Percentiles rank a stretch among this genome's conserved stretches.
These are phyloP conservation scores for Fonsecaea erecta DNA, from an alignment of 2,329 filamentous ascomycete species.

Conservation along the genomic window DNA sequence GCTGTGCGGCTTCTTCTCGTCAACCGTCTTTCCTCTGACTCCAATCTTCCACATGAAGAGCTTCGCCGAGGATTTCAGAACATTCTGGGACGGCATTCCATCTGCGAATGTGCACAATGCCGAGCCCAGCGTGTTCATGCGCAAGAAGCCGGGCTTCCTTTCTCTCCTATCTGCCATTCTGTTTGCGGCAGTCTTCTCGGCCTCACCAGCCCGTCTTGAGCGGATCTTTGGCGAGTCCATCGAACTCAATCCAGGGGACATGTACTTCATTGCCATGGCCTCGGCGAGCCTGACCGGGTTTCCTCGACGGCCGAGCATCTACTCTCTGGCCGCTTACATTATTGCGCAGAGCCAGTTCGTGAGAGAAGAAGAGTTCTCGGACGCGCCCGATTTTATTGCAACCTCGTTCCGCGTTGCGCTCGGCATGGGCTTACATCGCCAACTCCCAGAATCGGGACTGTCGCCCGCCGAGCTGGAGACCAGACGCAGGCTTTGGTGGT, in stretches of 20 bases:
- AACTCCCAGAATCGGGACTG: slow-evolving; percentile 25
- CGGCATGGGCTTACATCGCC: slow-evolving; percentile 34
- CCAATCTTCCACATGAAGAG: slow-evolving; percentile 29
- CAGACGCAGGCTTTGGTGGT: slow-evolving; percentile 34
- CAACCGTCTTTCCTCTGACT: slow-evolving; percentile 32
- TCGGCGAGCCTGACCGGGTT: slow-evolving; percentile 32
- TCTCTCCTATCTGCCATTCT: slow-evolving; percentile 31
- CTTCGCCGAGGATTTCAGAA: slow-evolving; percentile 31
- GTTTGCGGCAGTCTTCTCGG: slow-evolving; percentile 27
- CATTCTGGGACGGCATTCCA: slow-evolving; percentile 27
- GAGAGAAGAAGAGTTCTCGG: slow-evolving; percentile 35
- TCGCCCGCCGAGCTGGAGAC: slow-evolving; percentile 30
- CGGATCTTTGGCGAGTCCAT: slow-evolving; percentile 14
- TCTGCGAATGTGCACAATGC: slow-evolving; percentile 19
- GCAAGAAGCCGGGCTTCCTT: slow-evolving; percentile 32
- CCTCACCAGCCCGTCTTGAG: slow-evolving; percentile 18
- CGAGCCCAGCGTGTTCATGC: slow-evolving; percentile 26
- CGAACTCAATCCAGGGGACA: slow-evolving; percentile 17
- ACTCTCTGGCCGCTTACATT: slow-evolving; percentile 33
- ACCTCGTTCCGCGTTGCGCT: slow-evolving; percentile 33
- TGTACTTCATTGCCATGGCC: slow-evolving; percentile 32
- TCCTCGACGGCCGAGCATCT: slow-evolving; percentile 31
- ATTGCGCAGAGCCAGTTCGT: slow-evolving; percentile 34
- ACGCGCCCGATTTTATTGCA: slow-evolving; percentile 33
- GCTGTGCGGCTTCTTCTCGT: slow-evolving; percentile 30